Base-by-base conservation (phyloP, 805 yeast species). In the Brettanomyces sp. region DNA sequence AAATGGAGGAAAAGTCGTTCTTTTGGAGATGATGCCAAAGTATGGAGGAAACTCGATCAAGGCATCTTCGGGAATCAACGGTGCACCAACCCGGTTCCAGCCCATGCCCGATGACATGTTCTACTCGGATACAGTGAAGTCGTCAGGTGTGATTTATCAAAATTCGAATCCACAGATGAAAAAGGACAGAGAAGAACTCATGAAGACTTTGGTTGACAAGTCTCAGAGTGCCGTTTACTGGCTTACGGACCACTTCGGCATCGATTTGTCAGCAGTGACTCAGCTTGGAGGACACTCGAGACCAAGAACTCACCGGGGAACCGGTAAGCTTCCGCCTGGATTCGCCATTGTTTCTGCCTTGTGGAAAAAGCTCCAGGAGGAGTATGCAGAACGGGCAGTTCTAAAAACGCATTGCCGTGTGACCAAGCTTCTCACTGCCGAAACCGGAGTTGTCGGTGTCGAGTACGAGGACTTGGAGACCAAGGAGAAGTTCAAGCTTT, bases 231-330 rank as follows among this genome's bases (percentile, higher is more conserved):
- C 93, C 0, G 73, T 86, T 42, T 76, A 76, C 42, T 86, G 95
- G 91, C 70, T 86, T 44, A 83, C 82, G 52, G 56, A 52, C 30
- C 74, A 71, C 4, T 78, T 85, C 53, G 73, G 70, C 5, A 64
- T 85, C 43, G 85, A 81, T 54, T 65, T 86, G 46, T 73, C 84
- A 6, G 68, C 80, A 13, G 83, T 86, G 11, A 74, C 86, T n/a
- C 76, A 85, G 54, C 63, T 86, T 39, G 95, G 95, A 25, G 95
- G 95, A 3, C 95, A 86, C 58, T 80, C 89, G 1, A 77, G 72
- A 43, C 80, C 87, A 21, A 71, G 95, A 60, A 86, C 95, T 1
- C 95, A 86, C 60, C 73, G 95, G 54, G 90, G 95, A 1, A 73
- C 76, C 43, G 83, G 77, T 49, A 73, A 79, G 18, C 69, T 74